Conservation (phyloP, 148 eudicot genomes). For the Rheum nobile region DNA sequence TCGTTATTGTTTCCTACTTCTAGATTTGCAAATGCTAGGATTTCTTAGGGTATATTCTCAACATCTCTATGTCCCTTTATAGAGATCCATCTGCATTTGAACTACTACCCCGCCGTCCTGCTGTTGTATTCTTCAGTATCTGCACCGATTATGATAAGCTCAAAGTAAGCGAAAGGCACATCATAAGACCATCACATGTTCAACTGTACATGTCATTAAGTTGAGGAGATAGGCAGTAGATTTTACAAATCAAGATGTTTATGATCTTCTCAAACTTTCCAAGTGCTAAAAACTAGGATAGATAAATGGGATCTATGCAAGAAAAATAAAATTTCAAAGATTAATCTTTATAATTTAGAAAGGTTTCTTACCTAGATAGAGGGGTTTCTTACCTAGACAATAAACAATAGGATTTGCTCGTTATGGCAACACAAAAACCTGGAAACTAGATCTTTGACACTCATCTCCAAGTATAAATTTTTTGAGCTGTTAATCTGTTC, state of each 20-base stretch:
- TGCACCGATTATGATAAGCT: background rate
- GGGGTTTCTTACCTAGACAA: too few species aligned
- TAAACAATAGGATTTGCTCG: too few species aligned
- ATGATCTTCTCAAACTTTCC: background rate
- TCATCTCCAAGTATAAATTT: too few species aligned
- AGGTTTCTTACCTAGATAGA: too few species aligned
- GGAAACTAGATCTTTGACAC: too few species aligned
- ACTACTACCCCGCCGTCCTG: constrained; percentile 2
- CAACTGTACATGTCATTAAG: background rate
- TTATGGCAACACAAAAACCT: too few species aligned
- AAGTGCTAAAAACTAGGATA: too few species aligned
- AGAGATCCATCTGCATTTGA: constrained; percentile 2
- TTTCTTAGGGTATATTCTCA: background rate
- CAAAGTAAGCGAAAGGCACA: background rate
- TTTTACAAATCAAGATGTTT: background rate
- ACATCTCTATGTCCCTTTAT: background rate
- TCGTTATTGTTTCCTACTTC: background rate
- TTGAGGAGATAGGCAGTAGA: too few species aligned
- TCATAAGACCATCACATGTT: background rate
- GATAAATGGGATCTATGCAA: background rate
- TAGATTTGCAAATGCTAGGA: background rate
- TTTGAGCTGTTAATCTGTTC: background rate
- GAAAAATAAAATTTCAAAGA: background rate
- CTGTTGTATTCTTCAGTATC: constrained; percentile 10
- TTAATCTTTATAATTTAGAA: background rate